Base-by-base conservation (phyloP, 2,329 filamentous ascomycete species). In the Talaromyces verruculosus region DNA sequence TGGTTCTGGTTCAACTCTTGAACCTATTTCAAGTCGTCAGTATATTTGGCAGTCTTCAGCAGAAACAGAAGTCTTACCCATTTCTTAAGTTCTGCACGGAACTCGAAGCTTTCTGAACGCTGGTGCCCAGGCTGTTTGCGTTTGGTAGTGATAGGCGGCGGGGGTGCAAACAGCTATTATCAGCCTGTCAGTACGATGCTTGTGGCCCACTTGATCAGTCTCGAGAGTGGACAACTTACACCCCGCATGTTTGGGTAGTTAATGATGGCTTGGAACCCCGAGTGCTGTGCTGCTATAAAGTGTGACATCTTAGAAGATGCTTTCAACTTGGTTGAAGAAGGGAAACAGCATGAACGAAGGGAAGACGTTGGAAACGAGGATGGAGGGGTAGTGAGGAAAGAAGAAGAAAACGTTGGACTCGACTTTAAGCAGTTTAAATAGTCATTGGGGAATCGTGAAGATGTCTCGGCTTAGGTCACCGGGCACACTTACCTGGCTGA, bases 401-500 rank as follows among this genome's bases (percentile, higher is more conserved):
- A 59, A n/a, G 19, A 25, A 45, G 28, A 19, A 28, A 15, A 45
- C 41, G 7, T 33, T 15, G 57, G 37, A 60, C 39, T 30, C 28
- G 39, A 11, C 19, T 17, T 30, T 3, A n/a, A 19, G 37, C 11
- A 1, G 57, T 10, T 30, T 43, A 22, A 60, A 43, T 60, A 30
- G 22, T 33, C 37, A 30, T 45, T 60, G 57, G 57, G 57, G 28
- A 4, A 43, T n/a, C 22, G 53, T 57, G 53, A 25, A 57, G 30
- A 22, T 25, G 28, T 30, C 7, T 43, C 39, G 15, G 22, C 22
- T 15, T 15, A 11, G 6, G 57, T 60, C 57, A 60, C 57, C 6
- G 57, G 57, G 28, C 39, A 41, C 13, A 60, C 57, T 60, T 60
- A 30, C 39, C 57, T 57, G 13, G 53, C 30, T 37, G 19, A 30